phyloP scores from a whole-genome alignment of 2,329 filamentous ascomycete species.

The Claviceps cyperi region DNA sequence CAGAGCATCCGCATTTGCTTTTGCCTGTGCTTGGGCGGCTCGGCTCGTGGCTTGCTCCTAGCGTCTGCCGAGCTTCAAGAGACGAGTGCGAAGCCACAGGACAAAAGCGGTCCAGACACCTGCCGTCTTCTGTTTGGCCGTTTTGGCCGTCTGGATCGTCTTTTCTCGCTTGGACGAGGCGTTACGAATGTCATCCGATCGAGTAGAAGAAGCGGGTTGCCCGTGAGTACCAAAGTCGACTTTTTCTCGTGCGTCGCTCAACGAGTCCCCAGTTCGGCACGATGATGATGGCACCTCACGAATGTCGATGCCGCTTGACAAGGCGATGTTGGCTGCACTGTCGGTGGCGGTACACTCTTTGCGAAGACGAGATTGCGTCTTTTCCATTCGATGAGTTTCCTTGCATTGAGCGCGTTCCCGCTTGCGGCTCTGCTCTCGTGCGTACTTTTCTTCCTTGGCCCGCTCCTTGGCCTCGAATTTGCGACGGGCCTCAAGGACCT shows the following conservation, averaged over 20 bases:
- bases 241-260: constrained; percentile 24
- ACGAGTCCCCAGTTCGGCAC: constrained; percentile 13
- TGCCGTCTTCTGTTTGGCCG: constrained; percentile 45
- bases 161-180: constrained; percentile 26
- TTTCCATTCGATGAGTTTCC: constrained; percentile 38
- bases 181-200: constrained; percentile 30
- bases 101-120: constrained; percentile 49
- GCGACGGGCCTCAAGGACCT: constrained; percentile 45
- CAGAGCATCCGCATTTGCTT: not conserved
- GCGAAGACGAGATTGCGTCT: constrained; percentile 26
- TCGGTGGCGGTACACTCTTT: constrained; percentile 20
- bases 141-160: constrained; percentile 33
- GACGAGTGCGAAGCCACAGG: constrained; percentile 46
- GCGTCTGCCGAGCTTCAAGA: constrained; percentile 26
- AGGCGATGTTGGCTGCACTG: constrained; percentile 19
- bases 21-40: not conserved
- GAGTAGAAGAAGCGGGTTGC: constrained; percentile 13
- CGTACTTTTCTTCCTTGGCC: constrained; percentile 47
- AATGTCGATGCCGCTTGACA: constrained; percentile 16
- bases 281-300: constrained; percentile 12
- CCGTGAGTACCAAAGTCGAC: constrained; percentile 17
- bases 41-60: constrained; percentile 15
- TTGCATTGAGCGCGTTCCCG: constrained; percentile 44
- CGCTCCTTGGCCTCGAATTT: constrained; percentile 49
- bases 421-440: constrained; percentile 41